phyloP scores from a whole-genome alignment of 805 yeast species.

The Pichia sporocuriosa region DNA sequence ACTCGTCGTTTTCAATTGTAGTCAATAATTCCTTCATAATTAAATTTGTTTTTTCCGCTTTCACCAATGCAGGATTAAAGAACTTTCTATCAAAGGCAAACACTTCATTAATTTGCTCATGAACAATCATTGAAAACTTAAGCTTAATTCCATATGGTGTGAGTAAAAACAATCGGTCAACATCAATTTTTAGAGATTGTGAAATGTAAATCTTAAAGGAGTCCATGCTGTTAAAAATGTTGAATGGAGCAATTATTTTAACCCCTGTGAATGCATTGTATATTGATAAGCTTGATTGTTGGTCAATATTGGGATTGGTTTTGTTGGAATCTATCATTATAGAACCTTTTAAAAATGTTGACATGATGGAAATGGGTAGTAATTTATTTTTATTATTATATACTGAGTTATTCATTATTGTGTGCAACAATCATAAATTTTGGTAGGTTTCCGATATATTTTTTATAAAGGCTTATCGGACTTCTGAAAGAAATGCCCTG shows the following conservation, averaged over 20 bases:
- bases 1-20: slow-evolving; percentile 22
- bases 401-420: slow-evolving; percentile 6
- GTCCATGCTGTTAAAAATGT: slow-evolving; percentile 36
- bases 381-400: neutral
- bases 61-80: slow-evolving; percentile 30
- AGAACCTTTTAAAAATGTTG: slow-evolving; percentile 10
- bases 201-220: slow-evolving; percentile 37
- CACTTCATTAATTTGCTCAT: slow-evolving; percentile 45
- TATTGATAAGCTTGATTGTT: slow-evolving; percentile 25
- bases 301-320: slow-evolving; percentile 14
- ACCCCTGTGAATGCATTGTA: slow-evolving; percentile 42
- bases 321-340: slow-evolving; percentile 2
- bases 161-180: slow-evolving; percentile 41
- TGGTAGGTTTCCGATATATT: no score
- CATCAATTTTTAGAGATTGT: slow-evolving; percentile 35
- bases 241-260: slow-evolving; percentile 29
- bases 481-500: no score
- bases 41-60: slow-evolving; percentile 12
- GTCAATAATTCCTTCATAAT: slow-evolving; percentile 19
- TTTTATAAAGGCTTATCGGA: no score
- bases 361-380: slow-evolving; percentile 24
- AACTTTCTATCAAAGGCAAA: slow-evolving; percentile 59
- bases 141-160: slow-evolving; percentile 62
- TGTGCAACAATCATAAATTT: no score
- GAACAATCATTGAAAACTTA: slow-evolving; percentile 41